Evolutionary conservation across 306 rosid species (phyloP).

Genomic region (Ceratonia siliqua): DNA sequence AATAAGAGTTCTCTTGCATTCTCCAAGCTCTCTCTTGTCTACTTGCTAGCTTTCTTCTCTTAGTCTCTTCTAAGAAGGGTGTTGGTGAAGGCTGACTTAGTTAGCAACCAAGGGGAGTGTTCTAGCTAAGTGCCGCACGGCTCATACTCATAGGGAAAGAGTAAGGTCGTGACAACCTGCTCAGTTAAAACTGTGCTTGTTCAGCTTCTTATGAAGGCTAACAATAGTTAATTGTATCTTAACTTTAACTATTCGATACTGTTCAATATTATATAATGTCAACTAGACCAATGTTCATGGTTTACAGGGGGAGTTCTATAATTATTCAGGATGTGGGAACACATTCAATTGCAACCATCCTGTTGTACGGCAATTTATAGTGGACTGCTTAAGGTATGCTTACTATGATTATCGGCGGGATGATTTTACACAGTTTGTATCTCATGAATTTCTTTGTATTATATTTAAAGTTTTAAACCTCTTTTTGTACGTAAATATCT

Average conservation of each 20-base stretch:
- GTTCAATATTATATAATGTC: conserved; percentile 12
- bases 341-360: conserved; percentile 98
- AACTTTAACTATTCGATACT: conserved; percentile 1
- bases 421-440: conserved; percentile 26
- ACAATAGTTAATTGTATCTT: conserved; percentile 21
- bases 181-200: conserved; percentile 23
- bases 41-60: too few species aligned
- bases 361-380: conserved; percentile 77
- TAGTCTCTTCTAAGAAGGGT: too few species aligned
- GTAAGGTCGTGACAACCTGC: neutral
- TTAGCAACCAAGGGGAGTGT: too few species aligned
- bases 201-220: conserved; percentile 20
- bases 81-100: too few species aligned
- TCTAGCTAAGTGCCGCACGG: too few species aligned
- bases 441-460: conserved; percentile 7
- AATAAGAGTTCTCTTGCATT: too few species aligned
- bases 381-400: conserved; percentile 87
- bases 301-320: conserved; percentile 91
- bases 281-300: conserved; percentile 26
- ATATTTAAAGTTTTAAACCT: neutral
- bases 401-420: neutral
- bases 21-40: too few species aligned
- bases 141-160: too few species aligned
- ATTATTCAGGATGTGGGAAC: conserved; percentile 98
- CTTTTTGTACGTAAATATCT: neutral